Conservation (phyloP, 176 grass and related monocot genomes). For the Rhipidocladum racemiflorum region DNA sequence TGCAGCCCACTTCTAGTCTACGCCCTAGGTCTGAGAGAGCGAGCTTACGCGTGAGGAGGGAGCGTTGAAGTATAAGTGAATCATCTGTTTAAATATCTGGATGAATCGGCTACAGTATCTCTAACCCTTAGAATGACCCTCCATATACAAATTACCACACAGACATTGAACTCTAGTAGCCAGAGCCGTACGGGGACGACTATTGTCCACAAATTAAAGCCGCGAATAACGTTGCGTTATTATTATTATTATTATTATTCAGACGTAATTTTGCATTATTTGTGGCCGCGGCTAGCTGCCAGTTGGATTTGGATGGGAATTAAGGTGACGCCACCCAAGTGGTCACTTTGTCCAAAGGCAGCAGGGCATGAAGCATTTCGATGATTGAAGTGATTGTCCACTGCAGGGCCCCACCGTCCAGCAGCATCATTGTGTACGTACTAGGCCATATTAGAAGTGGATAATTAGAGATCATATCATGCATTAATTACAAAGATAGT, state of each 20-base stretch:
- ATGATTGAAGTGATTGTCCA: slow-evolving; percentile 43
- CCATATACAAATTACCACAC: no score
- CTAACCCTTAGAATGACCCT: no score
- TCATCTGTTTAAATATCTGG: no score
- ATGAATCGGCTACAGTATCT: no score
- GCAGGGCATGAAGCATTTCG: slow-evolving; percentile 28
- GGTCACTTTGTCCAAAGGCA: slow-evolving; percentile 29
- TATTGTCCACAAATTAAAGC: slow-evolving; percentile 19
- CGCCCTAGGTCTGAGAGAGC: no score
- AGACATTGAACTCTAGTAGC: background rate
- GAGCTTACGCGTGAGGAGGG: no score
- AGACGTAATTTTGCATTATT: slow-evolving; percentile 19
- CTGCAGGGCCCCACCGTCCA: slow-evolving; percentile 22
- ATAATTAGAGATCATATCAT: no score
- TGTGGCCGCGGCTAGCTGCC: slow-evolving; percentile 33
- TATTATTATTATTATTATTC: no score
- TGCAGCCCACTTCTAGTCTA: no score
- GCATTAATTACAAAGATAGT: background rate
- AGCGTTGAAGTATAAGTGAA: no score
- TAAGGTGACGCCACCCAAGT: slow-evolving; percentile 47
- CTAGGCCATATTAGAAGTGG: slow-evolving; percentile 15
- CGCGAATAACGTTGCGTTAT: background rate
- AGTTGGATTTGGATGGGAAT: slow-evolving; percentile 39
- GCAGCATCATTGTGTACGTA: slow-evolving; percentile 3
- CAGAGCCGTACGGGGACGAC: slow-evolving; percentile 14